Conservation (phyloP, 805 yeast species). For the Starmera amethionina region DNA sequence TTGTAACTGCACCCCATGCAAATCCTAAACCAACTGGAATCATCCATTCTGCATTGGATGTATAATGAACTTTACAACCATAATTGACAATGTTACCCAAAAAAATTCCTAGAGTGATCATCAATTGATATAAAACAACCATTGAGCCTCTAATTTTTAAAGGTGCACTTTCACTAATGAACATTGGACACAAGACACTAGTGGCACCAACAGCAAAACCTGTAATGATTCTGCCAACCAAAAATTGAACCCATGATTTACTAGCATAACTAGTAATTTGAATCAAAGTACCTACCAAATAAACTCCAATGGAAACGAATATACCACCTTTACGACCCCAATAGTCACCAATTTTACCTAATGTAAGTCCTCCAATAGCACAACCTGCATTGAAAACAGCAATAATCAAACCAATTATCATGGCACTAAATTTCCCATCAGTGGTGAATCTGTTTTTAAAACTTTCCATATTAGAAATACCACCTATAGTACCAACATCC, state of each 20-base stretch:
- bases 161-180: slow-evolving; percentile 62
- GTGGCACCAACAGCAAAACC: slow-evolving; percentile 75
- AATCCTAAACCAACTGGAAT: slow-evolving; percentile 47
- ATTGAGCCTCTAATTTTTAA: slow-evolving; percentile 62
- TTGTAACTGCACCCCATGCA: slow-evolving; percentile 25
- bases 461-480: slow-evolving; percentile 57
- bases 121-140: slow-evolving; percentile 60
- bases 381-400: slow-evolving; percentile 59
- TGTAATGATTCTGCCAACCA: slow-evolving; percentile 54
- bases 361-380: slow-evolving; percentile 55
- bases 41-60: slow-evolving; percentile 59
- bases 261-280: slow-evolving; percentile 39
- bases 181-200: slow-evolving; percentile 68
- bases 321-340: slow-evolving; percentile 53
- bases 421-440: slow-evolving; percentile 27
- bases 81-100: slow-evolving; percentile 59
- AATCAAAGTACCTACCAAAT: slow-evolving; percentile 50
- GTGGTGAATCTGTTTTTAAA: slow-evolving; percentile 45
- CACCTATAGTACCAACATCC: slow-evolving; percentile 74
- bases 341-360: slow-evolving; percentile 47
- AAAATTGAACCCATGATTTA: slow-evolving; percentile 49
- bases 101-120: slow-evolving; percentile 63
- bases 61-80: slow-evolving; percentile 35
- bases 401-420: slow-evolving; percentile 42
- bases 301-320: slow-evolving; percentile 41